Percentiles rank a stretch among this genome's conserved stretches.
phyloP scores from a whole-genome alignment of 805 yeast genomes.

The Starmerella gropengiesseri region DNA sequence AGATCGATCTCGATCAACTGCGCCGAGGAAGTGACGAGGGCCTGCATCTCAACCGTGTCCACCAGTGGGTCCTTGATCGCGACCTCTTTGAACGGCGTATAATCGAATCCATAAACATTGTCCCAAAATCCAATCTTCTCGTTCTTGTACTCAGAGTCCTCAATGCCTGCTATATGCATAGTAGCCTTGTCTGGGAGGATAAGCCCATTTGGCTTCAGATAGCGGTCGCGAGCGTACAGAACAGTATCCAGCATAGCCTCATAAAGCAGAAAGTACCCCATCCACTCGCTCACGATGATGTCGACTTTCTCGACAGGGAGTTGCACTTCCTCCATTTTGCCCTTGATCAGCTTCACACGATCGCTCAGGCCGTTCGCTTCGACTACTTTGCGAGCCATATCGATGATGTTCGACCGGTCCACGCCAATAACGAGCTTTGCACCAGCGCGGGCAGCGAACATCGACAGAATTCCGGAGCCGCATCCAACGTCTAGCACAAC shows the following conservation, averaged over 20 bases:
- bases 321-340: conserved; percentile 83
- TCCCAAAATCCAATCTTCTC: conserved; percentile 93
- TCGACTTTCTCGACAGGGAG: conserved; percentile 85
- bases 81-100: conserved; percentile 73
- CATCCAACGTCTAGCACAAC: conserved; percentile 96
- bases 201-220: conserved; percentile 66
- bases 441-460: conserved; percentile 98
- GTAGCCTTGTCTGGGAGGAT: conserved; percentile 91
- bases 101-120: conserved; percentile 94
- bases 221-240: conserved; percentile 83
- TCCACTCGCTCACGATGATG: conserved; percentile 95
- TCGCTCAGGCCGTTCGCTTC: conserved; percentile 73
- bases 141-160: conserved; percentile 82
- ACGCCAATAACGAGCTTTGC: conserved; percentile 97
- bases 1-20: conserved; percentile 74
- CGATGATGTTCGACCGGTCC: conserved; percentile 93
- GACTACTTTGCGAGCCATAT: conserved; percentile 86
- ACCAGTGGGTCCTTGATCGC: conserved; percentile 93
- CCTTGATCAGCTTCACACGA: conserved; percentile 78
- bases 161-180: conserved; percentile 82
- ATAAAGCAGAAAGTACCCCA: conserved; percentile 93
- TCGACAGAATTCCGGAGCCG: conserved; percentile 94
- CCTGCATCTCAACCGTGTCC: conserved; percentile 75
- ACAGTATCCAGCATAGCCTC: conserved; percentile 98
- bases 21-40: conserved; percentile 62